Evolutionary conservation across 768 basidiomycete species (phyloP).

Genomic region (Tulasnella sp.): DNA sequence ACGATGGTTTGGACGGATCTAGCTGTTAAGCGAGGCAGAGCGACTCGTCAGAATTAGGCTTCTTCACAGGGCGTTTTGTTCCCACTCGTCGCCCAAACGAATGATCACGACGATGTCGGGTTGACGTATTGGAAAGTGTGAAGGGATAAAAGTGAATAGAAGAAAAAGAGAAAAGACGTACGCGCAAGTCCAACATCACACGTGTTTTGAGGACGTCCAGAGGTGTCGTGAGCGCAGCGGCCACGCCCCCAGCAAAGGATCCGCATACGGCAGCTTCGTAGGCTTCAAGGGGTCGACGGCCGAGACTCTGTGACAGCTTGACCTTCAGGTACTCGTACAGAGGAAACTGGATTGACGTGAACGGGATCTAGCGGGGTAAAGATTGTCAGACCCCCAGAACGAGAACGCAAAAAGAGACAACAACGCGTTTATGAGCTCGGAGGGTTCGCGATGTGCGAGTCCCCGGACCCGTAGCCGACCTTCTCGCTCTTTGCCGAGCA

Average conservation of each 20-base stretch:
- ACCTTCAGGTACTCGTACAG: constrained; percentile 87
- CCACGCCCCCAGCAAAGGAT: constrained; percentile 85
- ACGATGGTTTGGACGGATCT: constrained; percentile 44
- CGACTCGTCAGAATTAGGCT: constrained; percentile 25
- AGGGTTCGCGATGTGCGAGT: constrained; percentile 12
- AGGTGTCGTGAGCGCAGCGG: constrained; percentile 90
- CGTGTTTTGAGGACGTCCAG: constrained; percentile 96
- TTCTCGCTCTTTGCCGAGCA: not conserved
- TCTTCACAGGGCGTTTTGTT: not conserved
- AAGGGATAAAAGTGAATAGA: not conserved
- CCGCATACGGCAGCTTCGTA: constrained; percentile 75
- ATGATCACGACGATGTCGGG: not conserved
- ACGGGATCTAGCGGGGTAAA: constrained; percentile 71
- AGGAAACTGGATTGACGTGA: constrained; percentile 95
- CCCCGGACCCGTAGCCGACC: not conserved
- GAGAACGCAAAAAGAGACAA: not conserved
- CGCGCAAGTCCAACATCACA: constrained; percentile 91
- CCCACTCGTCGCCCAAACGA: not conserved
- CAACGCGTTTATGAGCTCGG: constrained; percentile 17
- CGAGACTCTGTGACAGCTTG: constrained; percentile 58
- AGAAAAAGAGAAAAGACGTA: constrained; percentile 45
- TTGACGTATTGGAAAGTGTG: constrained; percentile 15
- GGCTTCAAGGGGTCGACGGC: constrained; percentile 54
- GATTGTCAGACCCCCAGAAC: not conserved
- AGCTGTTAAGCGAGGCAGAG: constrained; percentile 11